Conservation (phyloP, 306 rosid species). For the Trifolium fragiferum region DNA sequence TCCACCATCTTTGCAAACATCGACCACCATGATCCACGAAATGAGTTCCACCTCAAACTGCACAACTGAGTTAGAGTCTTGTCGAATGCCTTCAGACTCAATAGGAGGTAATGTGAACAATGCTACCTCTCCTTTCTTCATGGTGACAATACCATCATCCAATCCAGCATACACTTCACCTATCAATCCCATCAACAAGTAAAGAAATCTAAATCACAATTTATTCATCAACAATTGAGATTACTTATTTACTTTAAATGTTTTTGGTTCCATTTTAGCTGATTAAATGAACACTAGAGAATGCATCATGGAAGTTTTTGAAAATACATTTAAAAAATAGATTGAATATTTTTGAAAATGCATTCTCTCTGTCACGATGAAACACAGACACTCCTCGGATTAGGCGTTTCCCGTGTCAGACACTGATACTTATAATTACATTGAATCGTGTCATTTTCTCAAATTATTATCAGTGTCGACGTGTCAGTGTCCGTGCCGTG, state of each 20-base stretch:
- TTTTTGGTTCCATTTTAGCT: too few relatives aligned
- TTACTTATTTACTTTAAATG: background rate
- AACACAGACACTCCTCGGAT: too few relatives aligned
- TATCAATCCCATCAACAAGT: constrained; percentile 45
- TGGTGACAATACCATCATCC: constrained; percentile 60
- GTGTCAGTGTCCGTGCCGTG: too few relatives aligned
- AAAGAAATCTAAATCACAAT: constrained; percentile 9
- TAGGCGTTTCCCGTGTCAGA: too few relatives aligned
- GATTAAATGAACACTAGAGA: too few relatives aligned
- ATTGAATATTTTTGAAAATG: too few relatives aligned
- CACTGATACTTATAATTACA: too few relatives aligned
- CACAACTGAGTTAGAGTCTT: constrained; percentile 41
- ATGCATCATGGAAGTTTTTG: too few relatives aligned
- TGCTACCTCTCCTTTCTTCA: constrained; percentile 69
- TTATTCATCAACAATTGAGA: background rate
- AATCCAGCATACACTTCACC: constrained; percentile 56
- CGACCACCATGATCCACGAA: constrained; percentile 66
- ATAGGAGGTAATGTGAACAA: constrained; percentile 61
- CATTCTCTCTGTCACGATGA: too few relatives aligned
- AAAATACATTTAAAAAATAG: too few relatives aligned
- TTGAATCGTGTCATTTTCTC: too few relatives aligned
- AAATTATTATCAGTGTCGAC: too few relatives aligned
- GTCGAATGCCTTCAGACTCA: constrained; percentile 41
- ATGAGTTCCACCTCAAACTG: constrained; percentile 68
- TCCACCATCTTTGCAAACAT: constrained; percentile 69